phyloP scores from a whole-genome alignment of 2,329 filamentous ascomycete species.

The Penicillium brasilianum region DNA sequence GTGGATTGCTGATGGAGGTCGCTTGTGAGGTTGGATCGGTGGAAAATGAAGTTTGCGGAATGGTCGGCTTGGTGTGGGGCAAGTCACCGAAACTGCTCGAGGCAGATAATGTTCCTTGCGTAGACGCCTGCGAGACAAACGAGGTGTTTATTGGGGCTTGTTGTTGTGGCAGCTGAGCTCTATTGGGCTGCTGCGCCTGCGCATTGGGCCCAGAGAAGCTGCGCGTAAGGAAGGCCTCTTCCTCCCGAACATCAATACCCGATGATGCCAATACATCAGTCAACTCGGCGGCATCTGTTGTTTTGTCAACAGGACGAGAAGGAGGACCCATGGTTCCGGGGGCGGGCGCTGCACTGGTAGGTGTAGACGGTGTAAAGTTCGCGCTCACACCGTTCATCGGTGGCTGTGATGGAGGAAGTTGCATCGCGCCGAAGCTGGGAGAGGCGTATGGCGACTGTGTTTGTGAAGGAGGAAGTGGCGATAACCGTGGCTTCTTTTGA shows the following conservation, averaged over 20 bases:
- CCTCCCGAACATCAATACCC: constrained; percentile 83
- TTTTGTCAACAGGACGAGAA: constrained; percentile 60
- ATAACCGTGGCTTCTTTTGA: constrained; percentile 73
- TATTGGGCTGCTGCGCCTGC: constrained; percentile 39
- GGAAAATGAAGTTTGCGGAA: constrained; percentile 64
- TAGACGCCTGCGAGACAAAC: constrained; percentile 48
- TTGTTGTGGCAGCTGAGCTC: constrained; percentile 53
- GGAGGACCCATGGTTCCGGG: constrained; percentile 66
- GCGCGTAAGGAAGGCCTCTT: constrained; percentile 78
- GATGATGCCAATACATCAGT: constrained; percentile 84
- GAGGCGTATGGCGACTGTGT: constrained; percentile 64
- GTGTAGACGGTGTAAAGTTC: constrained; percentile 58
- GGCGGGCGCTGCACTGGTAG: constrained; percentile 53
- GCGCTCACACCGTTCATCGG: constrained; percentile 52
- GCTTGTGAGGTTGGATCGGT: constrained; percentile 71
- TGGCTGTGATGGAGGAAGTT: constrained; percentile 45
- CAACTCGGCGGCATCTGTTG: constrained; percentile 68
- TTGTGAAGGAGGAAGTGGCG: constrained; percentile 68
- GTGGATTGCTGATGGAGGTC: constrained; percentile 67
- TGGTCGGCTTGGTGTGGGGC: constrained; percentile 58
- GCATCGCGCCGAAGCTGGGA: constrained; percentile 60
- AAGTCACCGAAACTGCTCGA: constrained; percentile 57
- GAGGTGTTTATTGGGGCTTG: constrained; percentile 54
- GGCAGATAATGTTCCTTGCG: constrained; percentile 48
- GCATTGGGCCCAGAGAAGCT: constrained; percentile 52